Evolutionary conservation across 2,329 filamentous ascomycete genomes (phyloP).

Genomic region (Drechslerella dactyloides): DNA sequence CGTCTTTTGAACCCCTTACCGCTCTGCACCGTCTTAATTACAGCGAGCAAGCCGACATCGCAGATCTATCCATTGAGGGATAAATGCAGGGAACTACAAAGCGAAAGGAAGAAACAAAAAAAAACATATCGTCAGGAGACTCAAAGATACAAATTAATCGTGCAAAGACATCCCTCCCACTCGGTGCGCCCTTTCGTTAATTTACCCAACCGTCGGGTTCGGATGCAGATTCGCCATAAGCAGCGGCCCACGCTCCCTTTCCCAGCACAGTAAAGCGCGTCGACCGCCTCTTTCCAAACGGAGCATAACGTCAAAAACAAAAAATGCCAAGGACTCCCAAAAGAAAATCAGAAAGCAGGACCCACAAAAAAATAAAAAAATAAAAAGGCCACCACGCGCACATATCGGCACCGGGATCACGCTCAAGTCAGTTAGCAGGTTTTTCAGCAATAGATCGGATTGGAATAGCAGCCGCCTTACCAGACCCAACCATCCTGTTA

Average conservation of each 20-base stretch:
- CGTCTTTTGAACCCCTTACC: too few species aligned
- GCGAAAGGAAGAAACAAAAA: slow-evolving; percentile 10
- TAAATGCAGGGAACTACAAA: slow-evolving; percentile 15
- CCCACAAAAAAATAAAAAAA: slow-evolving; percentile 31
- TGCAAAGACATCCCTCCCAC: background rate
- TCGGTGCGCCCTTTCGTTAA: slow-evolving; percentile 34
- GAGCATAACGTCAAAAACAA: slow-evolving; percentile 25
- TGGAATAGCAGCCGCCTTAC: background rate
- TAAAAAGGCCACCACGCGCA: slow-evolving; percentile 9
- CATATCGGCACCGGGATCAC: background rate
- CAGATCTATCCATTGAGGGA: background rate
- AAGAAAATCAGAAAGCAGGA: slow-evolving; percentile 37
- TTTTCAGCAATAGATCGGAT: background rate
- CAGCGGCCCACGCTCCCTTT: slow-evolving; percentile 6
- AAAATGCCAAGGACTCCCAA: slow-evolving; percentile 24
- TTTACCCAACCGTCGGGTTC: slow-evolving; percentile 49
- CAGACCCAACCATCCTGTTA: background rate
- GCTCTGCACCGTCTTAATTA: too few species aligned
- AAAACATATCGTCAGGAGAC: background rate
- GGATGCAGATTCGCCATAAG: background rate
- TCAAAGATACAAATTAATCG: background rate
- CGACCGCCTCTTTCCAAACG: slow-evolving; percentile 40
- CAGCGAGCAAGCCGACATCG: background rate
- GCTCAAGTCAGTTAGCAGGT: background rate
- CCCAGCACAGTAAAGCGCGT: slow-evolving; percentile 33